Conservation (phyloP, 805 yeast species). For the Priceomyces melissophilus region DNA sequence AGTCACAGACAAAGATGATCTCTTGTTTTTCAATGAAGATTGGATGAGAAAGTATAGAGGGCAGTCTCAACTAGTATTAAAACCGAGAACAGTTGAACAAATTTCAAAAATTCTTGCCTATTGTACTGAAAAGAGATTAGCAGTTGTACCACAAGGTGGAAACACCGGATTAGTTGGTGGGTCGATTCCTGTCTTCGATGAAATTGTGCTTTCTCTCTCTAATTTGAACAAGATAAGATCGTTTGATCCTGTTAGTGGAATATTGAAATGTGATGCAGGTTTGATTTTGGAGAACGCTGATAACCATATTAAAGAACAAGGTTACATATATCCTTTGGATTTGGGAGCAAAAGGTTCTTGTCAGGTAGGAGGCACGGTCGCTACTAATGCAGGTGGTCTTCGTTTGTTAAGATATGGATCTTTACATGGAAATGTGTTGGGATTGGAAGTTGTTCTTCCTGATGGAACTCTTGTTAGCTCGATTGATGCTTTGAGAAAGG, state of each 20-base stretch:
- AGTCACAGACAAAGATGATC: slow-evolving; percentile 58
- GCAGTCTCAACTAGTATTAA: slow-evolving; percentile 74
- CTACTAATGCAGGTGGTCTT: slow-evolving; percentile 95
- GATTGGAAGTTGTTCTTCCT: slow-evolving; percentile 89
- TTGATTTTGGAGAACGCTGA: slow-evolving; percentile 85
- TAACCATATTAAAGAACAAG: slow-evolving; percentile 68
- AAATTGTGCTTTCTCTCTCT: slow-evolving; percentile 68
- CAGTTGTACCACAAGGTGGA: slow-evolving; percentile 96
- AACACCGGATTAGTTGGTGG: slow-evolving; percentile 97
- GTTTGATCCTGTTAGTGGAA: slow-evolving; percentile 80
- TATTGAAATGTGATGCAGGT: slow-evolving; percentile 87
- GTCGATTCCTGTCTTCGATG: slow-evolving; percentile 88
- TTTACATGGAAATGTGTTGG: slow-evolving; percentile 86
- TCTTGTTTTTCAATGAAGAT: slow-evolving; percentile 77
- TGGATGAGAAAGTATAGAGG: slow-evolving; percentile 94
- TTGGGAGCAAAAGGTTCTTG: slow-evolving; percentile 97
- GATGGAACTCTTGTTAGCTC: slow-evolving; percentile 81
- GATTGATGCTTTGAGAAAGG: slow-evolving; percentile 84
- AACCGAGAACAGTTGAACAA: slow-evolving; percentile 78
- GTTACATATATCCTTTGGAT: slow-evolving; percentile 89
- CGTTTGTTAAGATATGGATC: slow-evolving; percentile 86
- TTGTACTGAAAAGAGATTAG: slow-evolving; percentile 72
- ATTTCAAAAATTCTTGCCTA: slow-evolving; percentile 72
- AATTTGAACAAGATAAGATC: slow-evolving; percentile 74
- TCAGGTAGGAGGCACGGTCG: slow-evolving; percentile 91